phyloP scores from a whole-genome alignment of 2,329 filamentous ascomycete species.

The Aspergillus sp. region DNA sequence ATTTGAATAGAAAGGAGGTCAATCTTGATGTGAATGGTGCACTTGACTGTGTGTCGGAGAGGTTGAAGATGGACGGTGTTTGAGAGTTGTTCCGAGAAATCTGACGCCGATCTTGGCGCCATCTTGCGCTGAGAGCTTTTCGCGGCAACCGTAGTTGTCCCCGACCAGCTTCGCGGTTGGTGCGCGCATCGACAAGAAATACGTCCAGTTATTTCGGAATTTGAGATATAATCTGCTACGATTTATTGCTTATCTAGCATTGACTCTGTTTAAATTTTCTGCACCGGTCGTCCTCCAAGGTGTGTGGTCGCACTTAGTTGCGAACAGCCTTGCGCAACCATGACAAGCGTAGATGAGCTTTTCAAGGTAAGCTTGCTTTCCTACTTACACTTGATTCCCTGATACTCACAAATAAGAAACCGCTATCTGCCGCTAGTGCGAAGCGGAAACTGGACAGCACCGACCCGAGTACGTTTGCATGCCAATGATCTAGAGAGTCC shows the following conservation, averaged over 20 bases:
- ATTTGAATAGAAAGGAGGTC: neutral
- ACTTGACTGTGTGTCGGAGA: constrained; percentile 10
- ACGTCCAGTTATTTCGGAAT: neutral
- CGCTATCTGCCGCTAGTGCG: constrained; percentile 43
- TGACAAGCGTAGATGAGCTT: constrained; percentile 63
- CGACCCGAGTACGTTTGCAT: constrained; percentile 46
- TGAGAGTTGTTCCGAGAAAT: constrained; percentile 30
- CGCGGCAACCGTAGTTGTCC: constrained; percentile 27
- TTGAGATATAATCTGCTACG: neutral
- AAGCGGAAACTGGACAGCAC: constrained; percentile 62
- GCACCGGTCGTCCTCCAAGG: neutral
- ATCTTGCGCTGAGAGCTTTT: constrained; percentile 33
- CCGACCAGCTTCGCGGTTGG: constrained; percentile 17
- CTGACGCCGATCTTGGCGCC: constrained; percentile 32
- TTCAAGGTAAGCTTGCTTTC: constrained; percentile 49
- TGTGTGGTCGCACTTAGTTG: neutral
- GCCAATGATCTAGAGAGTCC: neutral
- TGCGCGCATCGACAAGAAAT: neutral
- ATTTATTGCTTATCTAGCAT: neutral
- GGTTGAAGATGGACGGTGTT: constrained; percentile 6
- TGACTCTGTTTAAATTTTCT: too few relatives aligned
- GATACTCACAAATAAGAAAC: constrained; percentile 44
- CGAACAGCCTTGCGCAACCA: constrained; percentile 31
- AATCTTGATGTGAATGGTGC: constrained; percentile 4
- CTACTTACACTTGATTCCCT: neutral